phyloP scores from a whole-genome alignment of 352 stramenopile species.

The Labyrinthula sp. region DNA sequence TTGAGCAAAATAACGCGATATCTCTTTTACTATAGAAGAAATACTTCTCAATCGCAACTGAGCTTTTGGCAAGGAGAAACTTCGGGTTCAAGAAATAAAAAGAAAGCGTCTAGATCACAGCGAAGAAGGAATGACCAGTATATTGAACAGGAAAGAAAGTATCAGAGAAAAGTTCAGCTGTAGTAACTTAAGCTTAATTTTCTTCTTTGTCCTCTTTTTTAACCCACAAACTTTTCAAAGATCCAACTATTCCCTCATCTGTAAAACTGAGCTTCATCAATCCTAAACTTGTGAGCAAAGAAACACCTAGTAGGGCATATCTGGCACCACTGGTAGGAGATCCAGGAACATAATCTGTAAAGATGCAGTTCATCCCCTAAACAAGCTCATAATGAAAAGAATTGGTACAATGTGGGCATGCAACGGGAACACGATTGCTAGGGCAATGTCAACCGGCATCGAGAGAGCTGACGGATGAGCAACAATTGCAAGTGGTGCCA shows the following conservation, averaged over 20 bases:
- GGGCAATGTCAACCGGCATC: conserved; percentile 12
- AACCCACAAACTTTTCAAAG: conserved; percentile 16
- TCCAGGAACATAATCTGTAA: conserved; percentile 22
- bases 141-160: no score
- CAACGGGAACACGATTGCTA: conserved; percentile 20
- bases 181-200: no score
- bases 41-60: no score
- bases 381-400: conserved; percentile 3
- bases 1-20: no score
- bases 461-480: conserved; percentile 11
- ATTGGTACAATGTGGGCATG: not conserved
- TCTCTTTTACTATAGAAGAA: no score
- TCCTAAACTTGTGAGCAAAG: conserved; percentile 12
- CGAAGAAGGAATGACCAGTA: no score
- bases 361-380: conserved; percentile 26
- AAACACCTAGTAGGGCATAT: conserved; percentile 5
- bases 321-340: conserved; percentile 8
- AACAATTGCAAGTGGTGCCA: conserved; percentile 16
- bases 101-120: no score
- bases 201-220: conserved; percentile 8
- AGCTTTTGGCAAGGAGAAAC: no score
- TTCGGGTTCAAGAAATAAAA: no score
- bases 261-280: conserved; percentile 19
- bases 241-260: conserved; percentile 16
- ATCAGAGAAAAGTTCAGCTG: no score